phyloP scores from a whole-genome alignment of 352 stramenopile species.

The Phytophthora pseudosyringae region DNA sequence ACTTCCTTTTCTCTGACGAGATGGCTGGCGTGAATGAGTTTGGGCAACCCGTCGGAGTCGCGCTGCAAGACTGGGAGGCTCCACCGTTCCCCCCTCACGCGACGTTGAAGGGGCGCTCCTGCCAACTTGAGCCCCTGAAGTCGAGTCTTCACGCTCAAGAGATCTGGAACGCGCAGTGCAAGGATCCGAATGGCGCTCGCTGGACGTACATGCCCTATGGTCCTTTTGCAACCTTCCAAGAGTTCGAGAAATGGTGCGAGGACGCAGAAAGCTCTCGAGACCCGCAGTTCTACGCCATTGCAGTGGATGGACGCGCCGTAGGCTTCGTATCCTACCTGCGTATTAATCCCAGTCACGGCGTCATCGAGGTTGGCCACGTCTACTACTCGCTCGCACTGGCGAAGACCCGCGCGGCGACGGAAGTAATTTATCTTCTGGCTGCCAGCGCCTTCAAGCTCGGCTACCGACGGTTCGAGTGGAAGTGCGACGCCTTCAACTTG shows the following conservation, averaged over 20 bases:
- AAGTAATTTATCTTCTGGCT: conserved; percentile 24
- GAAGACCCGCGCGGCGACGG: conserved; percentile 20
- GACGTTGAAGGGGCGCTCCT: conserved; percentile 22
- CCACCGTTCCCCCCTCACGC: conserved; percentile 17
- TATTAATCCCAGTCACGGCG: conserved; percentile 17
- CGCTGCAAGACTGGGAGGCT: conserved; percentile 20
- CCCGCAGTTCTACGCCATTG: conserved; percentile 26
- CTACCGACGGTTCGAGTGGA: conserved; percentile 33
- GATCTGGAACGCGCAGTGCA: conserved; percentile 18
- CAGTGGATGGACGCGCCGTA: conserved; percentile 13
- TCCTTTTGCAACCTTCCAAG: conserved; percentile 15
- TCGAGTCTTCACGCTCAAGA: conserved; percentile 14
- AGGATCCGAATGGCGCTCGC: conserved; percentile 17
- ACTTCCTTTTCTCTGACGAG: not conserved
- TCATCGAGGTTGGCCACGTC: conserved; percentile 28
- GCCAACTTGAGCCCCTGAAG: conserved; percentile 20
- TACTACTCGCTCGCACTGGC: conserved; percentile 17
- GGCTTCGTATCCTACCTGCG: conserved; percentile 29
- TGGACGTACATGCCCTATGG: conserved; percentile 34
- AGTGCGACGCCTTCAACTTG: conserved; percentile 29
- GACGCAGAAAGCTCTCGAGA: conserved; percentile 1
- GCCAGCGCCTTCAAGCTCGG: conserved; percentile 29
- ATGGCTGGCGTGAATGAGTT: conserved; percentile 16
- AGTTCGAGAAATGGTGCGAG: conserved; percentile 22
- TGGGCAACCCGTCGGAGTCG: conserved; percentile 16